These are phyloP conservation scores for Phytophthora fragariae DNA, from an alignment of 352 stramenopile species.

Conservation along the genomic window DNA sequence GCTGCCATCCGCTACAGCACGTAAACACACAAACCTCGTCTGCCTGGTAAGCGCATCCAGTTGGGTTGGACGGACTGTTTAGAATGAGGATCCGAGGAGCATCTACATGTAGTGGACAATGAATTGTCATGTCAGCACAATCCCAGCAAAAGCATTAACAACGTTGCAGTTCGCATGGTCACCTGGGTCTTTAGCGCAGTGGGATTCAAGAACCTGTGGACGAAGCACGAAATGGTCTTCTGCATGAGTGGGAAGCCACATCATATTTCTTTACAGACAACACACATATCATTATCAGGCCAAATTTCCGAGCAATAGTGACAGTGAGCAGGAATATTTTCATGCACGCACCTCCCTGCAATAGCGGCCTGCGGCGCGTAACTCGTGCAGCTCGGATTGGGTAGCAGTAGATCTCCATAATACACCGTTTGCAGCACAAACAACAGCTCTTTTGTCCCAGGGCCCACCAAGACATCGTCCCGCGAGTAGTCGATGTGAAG, in stretches of 20 bases:
- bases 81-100: slow-evolving; percentile 87
- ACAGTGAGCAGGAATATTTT: not conserved
- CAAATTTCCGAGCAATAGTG: not conserved
- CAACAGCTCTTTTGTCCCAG: slow-evolving; percentile 90
- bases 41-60: slow-evolving; percentile 82
- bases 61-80: slow-evolving; percentile 89
- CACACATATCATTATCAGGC: not conserved
- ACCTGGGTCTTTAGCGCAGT: slow-evolving; percentile 84
- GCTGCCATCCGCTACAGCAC: not conserved
- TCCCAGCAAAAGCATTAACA: not conserved
- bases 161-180: not conserved
- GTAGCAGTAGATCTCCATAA: slow-evolving; percentile 86
- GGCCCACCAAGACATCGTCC: slow-evolving; percentile 86
- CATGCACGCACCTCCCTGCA: slow-evolving; percentile 63
- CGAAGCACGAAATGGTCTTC: slow-evolving; percentile 85
- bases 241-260: slow-evolving; percentile 84
- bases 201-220: slow-evolving; percentile 81
- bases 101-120: slow-evolving; percentile 39
- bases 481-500: slow-evolving; percentile 70
- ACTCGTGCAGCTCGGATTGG: slow-evolving; percentile 87
- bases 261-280: slow-evolving; percentile 73
- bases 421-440: slow-evolving; percentile 92
- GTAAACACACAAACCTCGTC: slow-evolving; percentile 54
- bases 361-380: slow-evolving; percentile 89
- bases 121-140: not conserved